phyloP scores from a whole-genome alignment of 352 stramenopile species.

The Phytophthora citricola region DNA sequence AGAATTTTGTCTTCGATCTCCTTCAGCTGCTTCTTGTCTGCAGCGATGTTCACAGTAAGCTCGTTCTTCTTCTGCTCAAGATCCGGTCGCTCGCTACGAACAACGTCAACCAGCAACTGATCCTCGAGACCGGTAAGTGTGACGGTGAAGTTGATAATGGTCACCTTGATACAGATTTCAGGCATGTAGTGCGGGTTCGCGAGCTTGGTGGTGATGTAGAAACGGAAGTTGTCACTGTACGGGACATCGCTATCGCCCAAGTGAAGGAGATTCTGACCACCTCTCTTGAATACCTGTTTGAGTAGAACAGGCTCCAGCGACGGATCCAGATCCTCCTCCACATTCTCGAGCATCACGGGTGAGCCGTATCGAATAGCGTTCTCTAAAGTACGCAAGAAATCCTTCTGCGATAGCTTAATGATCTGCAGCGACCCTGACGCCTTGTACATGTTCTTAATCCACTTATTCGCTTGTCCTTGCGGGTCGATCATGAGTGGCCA shows the following conservation, averaged over 20 bases:
- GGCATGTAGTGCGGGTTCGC: constrained; percentile 95
- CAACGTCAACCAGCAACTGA: constrained; percentile 93
- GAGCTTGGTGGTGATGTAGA: constrained; percentile 96
- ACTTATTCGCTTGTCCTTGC: constrained; percentile 94
- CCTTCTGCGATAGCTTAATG: constrained; percentile 93
- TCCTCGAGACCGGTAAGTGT: constrained; percentile 93
- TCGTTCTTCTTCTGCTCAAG: constrained; percentile 93
- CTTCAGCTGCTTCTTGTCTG: constrained; percentile 93
- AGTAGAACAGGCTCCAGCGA: constrained; percentile 92
- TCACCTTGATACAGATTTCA: constrained; percentile 96
- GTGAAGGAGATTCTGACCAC: constrained; percentile 88
- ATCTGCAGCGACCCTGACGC: constrained; percentile 79
- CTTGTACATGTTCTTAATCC: constrained; percentile 95
- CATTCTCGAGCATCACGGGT: constrained; percentile 93
- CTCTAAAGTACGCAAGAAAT: constrained; percentile 93
- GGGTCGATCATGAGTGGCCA: constrained; percentile 96
- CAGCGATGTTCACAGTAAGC: constrained; percentile 92
- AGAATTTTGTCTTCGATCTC: constrained; percentile 96
- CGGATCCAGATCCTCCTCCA: constrained; percentile 94
- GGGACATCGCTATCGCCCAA: constrained; percentile 93
- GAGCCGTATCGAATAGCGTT: constrained; percentile 93
- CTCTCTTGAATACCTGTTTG: constrained; percentile 95
- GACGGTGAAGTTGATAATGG: constrained; percentile 96
- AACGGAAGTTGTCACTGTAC: constrained; percentile 93
- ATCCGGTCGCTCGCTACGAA: constrained; percentile 92